Conservation (phyloP, 768 basidiomycete species). For the Mycena metata region DNA sequence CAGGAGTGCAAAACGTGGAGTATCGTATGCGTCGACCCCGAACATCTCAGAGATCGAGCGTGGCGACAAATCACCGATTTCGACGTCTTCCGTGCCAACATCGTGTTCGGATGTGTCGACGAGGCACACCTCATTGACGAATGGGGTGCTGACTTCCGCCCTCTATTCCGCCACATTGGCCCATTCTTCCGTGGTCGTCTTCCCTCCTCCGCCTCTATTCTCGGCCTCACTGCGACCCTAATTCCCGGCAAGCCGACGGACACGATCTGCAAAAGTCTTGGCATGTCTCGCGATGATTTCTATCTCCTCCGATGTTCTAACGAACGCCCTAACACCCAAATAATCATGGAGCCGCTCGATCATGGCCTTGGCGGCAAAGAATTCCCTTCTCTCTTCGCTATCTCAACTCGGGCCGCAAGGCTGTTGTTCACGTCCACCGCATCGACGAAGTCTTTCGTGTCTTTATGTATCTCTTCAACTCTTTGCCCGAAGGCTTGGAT, state of each 20-base stretch:
- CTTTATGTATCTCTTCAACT: background rate
- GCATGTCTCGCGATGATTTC: conserved; percentile 4
- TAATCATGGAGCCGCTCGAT: conserved; percentile 8
- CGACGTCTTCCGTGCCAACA: conserved; percentile 32
- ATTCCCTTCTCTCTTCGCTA: conserved; percentile 26
- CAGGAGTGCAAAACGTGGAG: conserved; percentile 22
- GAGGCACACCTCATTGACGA: conserved; percentile 35
- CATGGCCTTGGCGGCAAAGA: conserved; percentile 11
- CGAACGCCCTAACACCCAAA: conserved; percentile 17
- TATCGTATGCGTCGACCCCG: conserved; percentile 41
- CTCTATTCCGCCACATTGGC: conserved; percentile 34
- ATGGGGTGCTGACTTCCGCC: conserved; percentile 35
- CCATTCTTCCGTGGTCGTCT: conserved; percentile 6
- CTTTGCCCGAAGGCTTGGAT: background rate
- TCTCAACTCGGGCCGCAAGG: conserved; percentile 22
- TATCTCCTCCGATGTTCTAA: conserved; percentile 3
- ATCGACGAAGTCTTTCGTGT: conserved; percentile 10
- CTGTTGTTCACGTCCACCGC: conserved; percentile 1
- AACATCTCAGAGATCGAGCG: conserved; percentile 37
- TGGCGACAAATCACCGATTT: conserved; percentile 32
- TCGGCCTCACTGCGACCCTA: conserved; percentile 29
- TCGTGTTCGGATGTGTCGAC: conserved; percentile 34
- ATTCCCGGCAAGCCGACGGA: background rate
- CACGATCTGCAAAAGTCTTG: conserved; percentile 9
- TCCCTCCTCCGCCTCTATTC: conserved; percentile 35